These are phyloP conservation scores for Alternaria postmessia DNA, from an alignment of 2,329 filamentous ascomycete species.

Conservation along the genomic window DNA sequence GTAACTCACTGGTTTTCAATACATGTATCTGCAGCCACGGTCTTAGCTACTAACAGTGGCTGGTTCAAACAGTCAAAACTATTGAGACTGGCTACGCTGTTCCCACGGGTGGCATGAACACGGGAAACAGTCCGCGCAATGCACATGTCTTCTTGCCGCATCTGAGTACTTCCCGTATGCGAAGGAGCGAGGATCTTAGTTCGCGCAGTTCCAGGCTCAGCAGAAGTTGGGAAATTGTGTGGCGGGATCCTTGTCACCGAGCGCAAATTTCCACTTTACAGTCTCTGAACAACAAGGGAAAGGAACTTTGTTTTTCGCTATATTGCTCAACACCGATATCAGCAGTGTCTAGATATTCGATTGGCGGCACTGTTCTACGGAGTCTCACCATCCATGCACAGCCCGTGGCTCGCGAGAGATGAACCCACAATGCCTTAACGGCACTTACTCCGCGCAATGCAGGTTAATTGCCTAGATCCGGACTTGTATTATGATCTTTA, in stretches of 20 bases:
- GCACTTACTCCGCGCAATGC: not conserved
- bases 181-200: not conserved
- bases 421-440: not conserved
- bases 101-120: not conserved
- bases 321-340: not conserved
- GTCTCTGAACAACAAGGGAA: not conserved
- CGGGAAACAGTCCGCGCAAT: not conserved
- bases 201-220: not conserved
- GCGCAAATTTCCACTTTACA: not conserved
- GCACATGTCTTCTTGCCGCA: not conserved
- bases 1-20: slow-evolving; percentile 40
- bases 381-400: not conserved
- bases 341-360: not conserved
- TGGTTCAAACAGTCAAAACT: not conserved
- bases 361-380: not conserved
- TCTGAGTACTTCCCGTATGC: not conserved
- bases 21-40: slow-evolving; percentile 35
- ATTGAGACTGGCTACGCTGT: not conserved
- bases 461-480: not conserved
- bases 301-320: not conserved
- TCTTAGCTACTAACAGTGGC: slow-evolving; percentile 5
- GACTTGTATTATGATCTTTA: not conserved
- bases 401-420: not conserved
- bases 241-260: not conserved
- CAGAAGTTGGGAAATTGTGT: not conserved